A percentile compares a stretch with the other conserved stretches of the same genome.
Evolutionary conservation across 2,329 filamentous ascomycete species (phyloP).

Genomic region (Lachnellula arida): DNA sequence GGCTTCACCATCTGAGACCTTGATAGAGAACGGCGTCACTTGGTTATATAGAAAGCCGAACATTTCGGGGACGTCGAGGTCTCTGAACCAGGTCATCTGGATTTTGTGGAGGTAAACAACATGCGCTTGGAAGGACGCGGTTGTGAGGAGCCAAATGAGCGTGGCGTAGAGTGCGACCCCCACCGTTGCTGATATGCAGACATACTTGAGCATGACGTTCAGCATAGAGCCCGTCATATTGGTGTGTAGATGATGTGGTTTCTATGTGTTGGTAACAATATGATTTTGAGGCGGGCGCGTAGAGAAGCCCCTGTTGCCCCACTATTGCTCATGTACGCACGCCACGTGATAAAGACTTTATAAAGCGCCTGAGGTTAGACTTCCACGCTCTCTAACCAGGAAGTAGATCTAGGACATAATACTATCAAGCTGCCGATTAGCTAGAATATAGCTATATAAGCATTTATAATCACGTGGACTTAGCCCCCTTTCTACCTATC

Average conservation of each 20-base stretch:
- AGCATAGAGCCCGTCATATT: neutral
- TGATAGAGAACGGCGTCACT: constrained; percentile 75
- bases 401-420: too few relatives aligned
- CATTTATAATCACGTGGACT: too few relatives aligned
- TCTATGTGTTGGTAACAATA: too few relatives aligned
- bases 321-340: too few relatives aligned
- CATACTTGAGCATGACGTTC: constrained; percentile 15
- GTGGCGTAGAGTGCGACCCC: constrained; percentile 36
- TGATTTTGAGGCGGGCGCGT: too few relatives aligned
- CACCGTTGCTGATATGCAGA: constrained; percentile 24
- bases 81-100: constrained; percentile 65
- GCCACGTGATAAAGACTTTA: too few relatives aligned
- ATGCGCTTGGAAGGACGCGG: constrained; percentile 44
- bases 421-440: too few relatives aligned
- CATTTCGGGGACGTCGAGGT: constrained; percentile 68
- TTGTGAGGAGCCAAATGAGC: constrained; percentile 43
- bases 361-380: too few relatives aligned
- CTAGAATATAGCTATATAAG: too few relatives aligned
- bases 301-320: too few relatives aligned
- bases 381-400: too few relatives aligned
- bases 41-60: constrained; percentile 76
- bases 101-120: constrained; percentile 76
- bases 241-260: neutral
- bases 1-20: constrained; percentile 66
- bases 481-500: too few relatives aligned